Evolutionary conservation across 441 rosid genomes (phyloP).

Genomic region (Populus hybrid): DNA sequence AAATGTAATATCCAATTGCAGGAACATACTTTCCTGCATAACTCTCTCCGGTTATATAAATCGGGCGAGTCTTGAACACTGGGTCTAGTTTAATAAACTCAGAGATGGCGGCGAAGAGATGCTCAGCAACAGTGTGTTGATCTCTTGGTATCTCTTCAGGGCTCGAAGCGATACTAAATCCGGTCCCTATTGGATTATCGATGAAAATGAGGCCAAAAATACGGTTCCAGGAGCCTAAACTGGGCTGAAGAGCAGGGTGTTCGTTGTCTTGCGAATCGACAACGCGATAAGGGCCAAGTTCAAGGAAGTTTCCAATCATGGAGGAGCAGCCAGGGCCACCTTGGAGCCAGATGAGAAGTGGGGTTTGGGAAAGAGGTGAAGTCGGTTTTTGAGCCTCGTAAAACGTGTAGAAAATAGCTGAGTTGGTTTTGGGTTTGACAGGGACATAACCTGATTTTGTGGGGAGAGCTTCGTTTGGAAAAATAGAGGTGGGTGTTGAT

Average conservation of each 20-base stretch:
- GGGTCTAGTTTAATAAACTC: too few species aligned
- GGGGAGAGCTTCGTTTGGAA: slow-evolving; percentile 59
- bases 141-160: slow-evolving; percentile 57
- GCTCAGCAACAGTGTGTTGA: slow-evolving; percentile 23
- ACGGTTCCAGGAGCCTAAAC: slow-evolving; percentile 81
- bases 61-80: too few species aligned
- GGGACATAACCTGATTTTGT: slow-evolving; percentile 80
- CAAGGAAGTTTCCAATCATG: slow-evolving; percentile 78
- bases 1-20: too few species aligned
- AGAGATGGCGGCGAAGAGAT: too few species aligned
- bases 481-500: slow-evolving; percentile 7
- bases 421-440: slow-evolving; percentile 18
- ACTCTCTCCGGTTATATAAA: too few species aligned
- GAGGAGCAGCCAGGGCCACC: slow-evolving; percentile 97
- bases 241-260: slow-evolving; percentile 32
- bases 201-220: slow-evolving; percentile 68
- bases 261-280: slow-evolving; percentile 25
- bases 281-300: slow-evolving; percentile 76
- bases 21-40: too few species aligned
- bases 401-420: too few species aligned
- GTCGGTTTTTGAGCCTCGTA: slow-evolving; percentile 17
- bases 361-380: slow-evolving; percentile 51
- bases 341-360: slow-evolving; percentile 76
- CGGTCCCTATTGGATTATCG: slow-evolving; percentile 80
- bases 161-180: slow-evolving; percentile 65